Evolutionary conservation across 345 rosid genomes (phyloP), one percentile per base, ranked within the genome.

Genomic region (Sapria himalayana): DNA sequence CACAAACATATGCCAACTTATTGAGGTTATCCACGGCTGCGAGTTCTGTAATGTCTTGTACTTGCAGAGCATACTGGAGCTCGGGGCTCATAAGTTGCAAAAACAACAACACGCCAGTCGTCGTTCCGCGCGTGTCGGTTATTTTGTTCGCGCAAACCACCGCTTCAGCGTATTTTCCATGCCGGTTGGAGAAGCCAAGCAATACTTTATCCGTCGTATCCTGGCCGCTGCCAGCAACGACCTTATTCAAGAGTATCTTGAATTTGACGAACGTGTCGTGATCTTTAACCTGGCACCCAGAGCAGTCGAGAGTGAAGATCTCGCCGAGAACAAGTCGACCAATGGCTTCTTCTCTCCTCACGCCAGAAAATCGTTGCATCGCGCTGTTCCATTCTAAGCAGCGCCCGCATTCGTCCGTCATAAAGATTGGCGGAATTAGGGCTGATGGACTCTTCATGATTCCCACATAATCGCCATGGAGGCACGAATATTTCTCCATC

Each of bases 351-450:
- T 78, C 94, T 58, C 80, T 69, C 63, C 67, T 76, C 58, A 75
- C 48, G 46, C 92, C 84, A 31, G 94, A 69, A 29, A 82, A 55
- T 53, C 58, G 75, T 59, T 78, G 71, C 92, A 82, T 82, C 13
- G 86, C 86, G 21, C 65, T 52, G 41, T 75, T 82, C 92, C 92
- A 82, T 55, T 82, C 92, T 49, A 47, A 46, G 84, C 92, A 78
- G 41, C 47, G 54, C 9, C 94, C 94, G 33, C 56, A 43, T 64
- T 69, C 78, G 46, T 65, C 67, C 3, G 61, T 58, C 76, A 78
- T 65, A 57, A 82, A 82, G 45, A 82, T 69, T 2, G 94, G 94
- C 23, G 92, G 92, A 53, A 82, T 82, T 17, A 82, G 78, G 35
- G 72, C 62, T 23, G 71, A 71, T 13, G 80, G 81, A 41, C 59